Conservation (phyloP, 768 basidiomycete genomes). For the Polyporus arcularius region DNA sequence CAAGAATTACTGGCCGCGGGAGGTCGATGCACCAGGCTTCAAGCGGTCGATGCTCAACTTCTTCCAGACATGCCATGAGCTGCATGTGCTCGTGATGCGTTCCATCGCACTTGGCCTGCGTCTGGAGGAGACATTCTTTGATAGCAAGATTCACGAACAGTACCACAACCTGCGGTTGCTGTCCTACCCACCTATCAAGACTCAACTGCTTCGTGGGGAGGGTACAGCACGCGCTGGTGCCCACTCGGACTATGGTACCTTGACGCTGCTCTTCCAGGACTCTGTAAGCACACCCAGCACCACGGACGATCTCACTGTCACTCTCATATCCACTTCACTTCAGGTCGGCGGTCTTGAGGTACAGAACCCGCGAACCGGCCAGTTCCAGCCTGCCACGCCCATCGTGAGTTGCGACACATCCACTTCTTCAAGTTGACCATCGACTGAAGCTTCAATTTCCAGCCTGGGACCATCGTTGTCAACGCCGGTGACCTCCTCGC, state of each 20-base stretch:
- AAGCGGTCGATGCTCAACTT: slow-evolving; percentile 75
- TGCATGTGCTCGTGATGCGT: slow-evolving; percentile 80
- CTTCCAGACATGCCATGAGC: slow-evolving; percentile 75
- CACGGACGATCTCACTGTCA: background rate
- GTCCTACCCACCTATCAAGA: slow-evolving; percentile 78
- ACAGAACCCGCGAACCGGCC: slow-evolving; percentile 73
- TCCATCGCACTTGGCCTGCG: slow-evolving; percentile 80
- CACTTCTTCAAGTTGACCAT: background rate
- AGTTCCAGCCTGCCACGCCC: slow-evolving; percentile 72
- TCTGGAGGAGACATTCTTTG: slow-evolving; percentile 74
- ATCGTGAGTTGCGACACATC: slow-evolving; percentile 51
- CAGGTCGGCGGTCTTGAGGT: slow-evolving; percentile 83
- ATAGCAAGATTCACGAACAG: slow-evolving; percentile 71
- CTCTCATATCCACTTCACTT: slow-evolving; percentile 45
- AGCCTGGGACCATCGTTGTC: slow-evolving; percentile 82
- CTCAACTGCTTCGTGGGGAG: slow-evolving; percentile 52
- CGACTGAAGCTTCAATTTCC: background rate
- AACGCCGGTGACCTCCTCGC: slow-evolving; percentile 81
- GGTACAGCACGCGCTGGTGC: slow-evolving; percentile 82
- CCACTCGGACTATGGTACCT: slow-evolving; percentile 59
- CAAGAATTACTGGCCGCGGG: slow-evolving; percentile 81
- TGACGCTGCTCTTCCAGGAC: slow-evolving; percentile 13
- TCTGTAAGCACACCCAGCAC: background rate
- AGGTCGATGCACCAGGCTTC: slow-evolving; percentile 63
- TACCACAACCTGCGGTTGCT: slow-evolving; percentile 80